Evolutionary conservation across 164 flowering plant genomes (phyloP), one percentile per base, ranked within the genome.

Genomic region (Vitis cinerea): DNA sequence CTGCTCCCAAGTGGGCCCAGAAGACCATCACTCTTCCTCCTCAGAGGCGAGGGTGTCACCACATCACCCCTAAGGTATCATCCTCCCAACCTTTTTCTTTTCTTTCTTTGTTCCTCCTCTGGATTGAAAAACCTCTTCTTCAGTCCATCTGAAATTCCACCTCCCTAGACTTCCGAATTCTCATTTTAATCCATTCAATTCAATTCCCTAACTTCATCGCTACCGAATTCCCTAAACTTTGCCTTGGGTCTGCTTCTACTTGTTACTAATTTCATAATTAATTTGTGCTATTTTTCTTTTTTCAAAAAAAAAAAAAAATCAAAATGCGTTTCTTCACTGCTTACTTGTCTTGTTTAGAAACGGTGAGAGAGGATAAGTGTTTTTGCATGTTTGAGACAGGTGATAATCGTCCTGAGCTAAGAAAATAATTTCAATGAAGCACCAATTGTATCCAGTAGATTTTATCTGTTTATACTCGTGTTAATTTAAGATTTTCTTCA

Each of bases 1-100:
- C 90, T 56, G 73, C 79, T 64, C 89, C 92, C n/a, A 94, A 88
- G 74, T 95, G 99, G 98, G 92, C 94, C 50, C 99, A 95, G 89
- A 95, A 90, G 81, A 95, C 94, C 27, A 74, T 95, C 3, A 73
- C 87, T 51, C 80, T 95, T 13, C 83, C 96, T 73, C 89, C 93
- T 9, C 91, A 70, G 15, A 76, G 68, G 52, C 89, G 99, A 51
- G 99, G 99, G 57, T 95, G 99, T 68, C 99, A 95, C 73, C 93
- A 91, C 63, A 73, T 95, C 80, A 95, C 99, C 63, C 77, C 91
- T 6, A 85, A 90, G 97, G 99, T 91, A 54, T 16, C 12, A 2
- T 6, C 16, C n/a, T 37, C 44, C 44, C 44, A 30, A 3, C 1
- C 30, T 29, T 58, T 11, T 17, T 37, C 19, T 31, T n/a, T 11